Base-by-base conservation (phyloP, 441 rosid species). In the Manihot esculenta region DNA sequence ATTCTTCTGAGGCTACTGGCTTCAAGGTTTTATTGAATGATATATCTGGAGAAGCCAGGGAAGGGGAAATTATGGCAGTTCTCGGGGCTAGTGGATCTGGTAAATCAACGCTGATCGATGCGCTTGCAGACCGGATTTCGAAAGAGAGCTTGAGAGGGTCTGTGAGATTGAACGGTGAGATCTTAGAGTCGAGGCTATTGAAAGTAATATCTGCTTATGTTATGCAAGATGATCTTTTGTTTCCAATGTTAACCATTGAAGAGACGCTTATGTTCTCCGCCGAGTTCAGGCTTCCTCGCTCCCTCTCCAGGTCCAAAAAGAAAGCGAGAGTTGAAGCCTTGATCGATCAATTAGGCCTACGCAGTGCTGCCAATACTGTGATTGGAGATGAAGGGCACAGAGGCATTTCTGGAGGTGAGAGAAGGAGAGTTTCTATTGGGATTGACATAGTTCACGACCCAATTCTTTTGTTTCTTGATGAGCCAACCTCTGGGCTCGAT, bases 191-290 rank as follows among this genome's bases (percentile, higher is more conserved):
- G 0, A 78, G 84, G 49, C 78, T 93, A 17, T 77, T 84, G 81
- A 93, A 88, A 80, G 89, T 87, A 58, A 93, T 93, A 27, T 93
- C 97, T 0, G 97, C 97, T 69, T 91, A 91, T 70, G 97, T 91
- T 8, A 89, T 89, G 98, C 94, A 91, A 72, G 98, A 91, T 33
- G 98, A 93, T 72, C 91, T 91, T 27, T 77, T 93, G 56, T 93
- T 93, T 56, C 96, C 98, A 0, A 91, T 89, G 98, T 81, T 91
- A 15, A 93, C 93, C 0, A 94, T 93, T 13, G 91, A 91, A 60
- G 98, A 91, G 74, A 93, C 96, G 0, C 69, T 93, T 15, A 90
- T 89, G 95, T 89, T 89, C 72, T 84, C 94, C 0, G 92, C 92
- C 1, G 95, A 89, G 81, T 89, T 89, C 76, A 75, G 92, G 71